A percentile compares a stretch with the other conserved stretches of the same genome.
These are phyloP conservation scores for Drechslerella dactyloides DNA, from an alignment of 2,329 filamentous ascomycete species.

Conservation along the genomic window DNA sequence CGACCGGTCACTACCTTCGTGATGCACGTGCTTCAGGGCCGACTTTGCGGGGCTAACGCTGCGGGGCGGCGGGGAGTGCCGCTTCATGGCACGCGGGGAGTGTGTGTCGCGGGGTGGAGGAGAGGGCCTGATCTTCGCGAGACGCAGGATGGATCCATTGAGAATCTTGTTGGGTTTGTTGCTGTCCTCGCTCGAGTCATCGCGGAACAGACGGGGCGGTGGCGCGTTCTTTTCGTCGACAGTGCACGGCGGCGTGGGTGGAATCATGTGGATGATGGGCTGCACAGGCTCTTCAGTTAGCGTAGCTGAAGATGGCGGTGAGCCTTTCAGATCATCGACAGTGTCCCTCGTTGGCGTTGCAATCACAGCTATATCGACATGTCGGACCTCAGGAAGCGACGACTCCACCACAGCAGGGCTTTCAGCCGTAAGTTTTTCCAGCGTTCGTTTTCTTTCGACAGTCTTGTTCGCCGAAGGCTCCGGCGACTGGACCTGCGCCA, in stretches of 20 bases:
- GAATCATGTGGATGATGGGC: slow-evolving; percentile 36
- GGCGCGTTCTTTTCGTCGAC: slow-evolving; percentile 14
- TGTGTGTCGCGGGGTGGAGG: slow-evolving; percentile 30
- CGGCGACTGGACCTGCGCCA: slow-evolving; percentile 18
- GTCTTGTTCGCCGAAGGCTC: slow-evolving; percentile 22
- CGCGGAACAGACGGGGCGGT: slow-evolving; percentile 27
- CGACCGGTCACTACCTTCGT: slow-evolving; percentile 43
- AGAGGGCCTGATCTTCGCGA: slow-evolving; percentile 14
- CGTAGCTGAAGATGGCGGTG: slow-evolving; percentile 43
- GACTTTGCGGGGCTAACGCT: slow-evolving; percentile 53
- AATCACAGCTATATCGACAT: neutral
- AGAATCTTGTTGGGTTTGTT: neutral
- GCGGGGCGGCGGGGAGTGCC: slow-evolving; percentile 52
- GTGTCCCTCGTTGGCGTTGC: neutral
- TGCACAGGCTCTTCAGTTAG: slow-evolving; percentile 43
- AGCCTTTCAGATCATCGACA: slow-evolving; percentile 21
- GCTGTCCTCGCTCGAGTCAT: slow-evolving; percentile 31
- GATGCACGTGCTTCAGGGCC: slow-evolving; percentile 51
- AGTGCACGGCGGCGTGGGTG: slow-evolving; percentile 33
- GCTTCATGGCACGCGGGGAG: slow-evolving; percentile 24
- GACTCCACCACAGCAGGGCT: neutral
- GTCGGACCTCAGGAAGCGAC: neutral
- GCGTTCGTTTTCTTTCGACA: slow-evolving; percentile 26
- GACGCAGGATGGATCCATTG: slow-evolving; percentile 20
- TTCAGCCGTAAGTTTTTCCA: slow-evolving; percentile 30